phyloP scores from a whole-genome alignment of 768 basidiomycete species.

The Amanita polypyramis region DNA sequence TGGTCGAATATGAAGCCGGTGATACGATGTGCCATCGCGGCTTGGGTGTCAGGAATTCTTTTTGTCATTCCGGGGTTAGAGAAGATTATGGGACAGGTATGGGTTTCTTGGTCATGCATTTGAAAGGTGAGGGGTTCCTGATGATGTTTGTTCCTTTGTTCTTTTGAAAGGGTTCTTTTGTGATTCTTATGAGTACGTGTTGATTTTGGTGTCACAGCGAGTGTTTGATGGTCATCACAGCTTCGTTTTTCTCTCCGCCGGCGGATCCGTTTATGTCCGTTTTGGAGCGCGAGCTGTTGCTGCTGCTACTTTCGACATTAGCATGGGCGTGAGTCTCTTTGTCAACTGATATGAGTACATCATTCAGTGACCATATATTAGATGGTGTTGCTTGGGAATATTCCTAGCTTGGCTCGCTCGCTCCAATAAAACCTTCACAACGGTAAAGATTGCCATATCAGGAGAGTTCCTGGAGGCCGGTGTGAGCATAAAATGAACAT shows the following conservation, averaged over 20 bases:
- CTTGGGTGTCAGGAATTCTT: conserved; percentile 49
- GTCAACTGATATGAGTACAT: not conserved
- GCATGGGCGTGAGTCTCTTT: conserved; percentile 53
- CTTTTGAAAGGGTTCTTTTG: conserved; percentile 33
- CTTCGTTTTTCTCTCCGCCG: conserved; percentile 57
- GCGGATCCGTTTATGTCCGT: conserved; percentile 58
- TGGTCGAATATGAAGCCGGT: conserved; percentile 54
- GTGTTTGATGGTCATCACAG: conserved; percentile 19
- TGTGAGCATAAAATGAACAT: conserved; percentile 15
- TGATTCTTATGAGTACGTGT: conserved; percentile 47
- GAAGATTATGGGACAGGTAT: conserved; percentile 46
- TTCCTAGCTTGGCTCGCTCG: conserved; percentile 51
- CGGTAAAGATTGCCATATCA: conserved; percentile 27
- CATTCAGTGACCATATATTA: conserved; percentile 16
- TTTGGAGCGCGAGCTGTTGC: conserved; percentile 51
- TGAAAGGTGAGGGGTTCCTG: conserved; percentile 1
- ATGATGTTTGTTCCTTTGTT: not conserved
- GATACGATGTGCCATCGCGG: conserved; percentile 49
- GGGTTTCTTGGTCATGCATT: conserved; percentile 5
- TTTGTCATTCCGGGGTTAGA: conserved; percentile 46
- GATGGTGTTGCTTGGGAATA: conserved; percentile 61
- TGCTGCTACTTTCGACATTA: conserved; percentile 34
- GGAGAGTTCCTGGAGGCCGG: conserved; percentile 49
- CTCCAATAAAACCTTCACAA: conserved; percentile 25
- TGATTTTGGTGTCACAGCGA: not conserved